Evolutionary conservation across 208 protist genomes (phyloP).

Genomic region (Naegleria gruberi): DNA sequence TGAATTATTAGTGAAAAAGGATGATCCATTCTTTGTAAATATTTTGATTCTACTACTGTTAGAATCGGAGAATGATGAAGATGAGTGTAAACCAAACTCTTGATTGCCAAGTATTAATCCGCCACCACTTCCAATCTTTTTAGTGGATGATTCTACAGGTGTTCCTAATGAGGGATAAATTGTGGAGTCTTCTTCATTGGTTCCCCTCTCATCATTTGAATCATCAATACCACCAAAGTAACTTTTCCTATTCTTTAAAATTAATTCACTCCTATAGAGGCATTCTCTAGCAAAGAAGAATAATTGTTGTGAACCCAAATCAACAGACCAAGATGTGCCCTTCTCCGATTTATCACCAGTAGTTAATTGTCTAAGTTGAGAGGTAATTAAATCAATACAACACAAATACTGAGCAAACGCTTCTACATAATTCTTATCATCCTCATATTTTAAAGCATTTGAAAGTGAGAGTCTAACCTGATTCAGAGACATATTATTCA

Average conservation of each 20-base stretch:
- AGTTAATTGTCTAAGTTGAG: background rate
- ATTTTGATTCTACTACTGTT: too few species aligned
- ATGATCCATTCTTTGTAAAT: too few species aligned
- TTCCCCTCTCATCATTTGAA: background rate
- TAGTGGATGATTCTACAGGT: background rate
- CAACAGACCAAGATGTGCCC: background rate
- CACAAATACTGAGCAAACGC: conserved; percentile 7
- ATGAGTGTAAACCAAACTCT: background rate
- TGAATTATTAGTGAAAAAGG: too few species aligned
- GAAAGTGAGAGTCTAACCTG: background rate
- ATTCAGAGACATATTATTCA: background rate
- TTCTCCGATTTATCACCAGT: background rate
- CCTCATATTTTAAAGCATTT: background rate
- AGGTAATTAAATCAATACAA: conserved; percentile 6
- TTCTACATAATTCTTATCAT: background rate
- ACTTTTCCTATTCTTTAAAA: background rate
- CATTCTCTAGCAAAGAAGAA: background rate
- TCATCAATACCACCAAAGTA: background rate
- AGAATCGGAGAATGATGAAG: too few species aligned
- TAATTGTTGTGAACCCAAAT: background rate
- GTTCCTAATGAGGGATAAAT: background rate
- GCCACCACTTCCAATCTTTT: background rate
- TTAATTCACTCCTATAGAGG: background rate
- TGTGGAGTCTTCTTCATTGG: background rate
- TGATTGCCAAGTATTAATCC: background rate